phyloP scores from a whole-genome alignment of 306 rosid genomes.

The Adenanthera pavonina region DNA sequence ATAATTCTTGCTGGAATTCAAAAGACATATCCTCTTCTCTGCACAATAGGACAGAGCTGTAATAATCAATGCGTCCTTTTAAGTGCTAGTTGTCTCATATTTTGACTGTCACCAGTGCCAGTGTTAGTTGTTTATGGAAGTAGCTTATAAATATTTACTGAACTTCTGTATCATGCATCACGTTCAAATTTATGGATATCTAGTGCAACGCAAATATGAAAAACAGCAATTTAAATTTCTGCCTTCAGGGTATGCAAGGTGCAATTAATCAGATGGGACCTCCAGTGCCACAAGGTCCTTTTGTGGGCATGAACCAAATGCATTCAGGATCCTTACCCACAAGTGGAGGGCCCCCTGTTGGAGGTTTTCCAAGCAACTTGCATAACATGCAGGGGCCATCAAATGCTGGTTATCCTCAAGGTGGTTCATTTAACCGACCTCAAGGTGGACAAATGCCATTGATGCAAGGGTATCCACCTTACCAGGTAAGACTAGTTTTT shows the following conservation, averaged over 20 bases:
- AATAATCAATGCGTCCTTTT: background rate
- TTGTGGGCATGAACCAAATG: constrained; percentile 90
- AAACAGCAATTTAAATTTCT: constrained; percentile 19
- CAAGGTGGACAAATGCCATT: constrained; percentile 93
- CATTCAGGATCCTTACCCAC: constrained; percentile 81
- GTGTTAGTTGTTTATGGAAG: background rate
- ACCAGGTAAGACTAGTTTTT: constrained; percentile 65
- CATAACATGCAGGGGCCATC: constrained; percentile 91
- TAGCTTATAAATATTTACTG: constrained; percentile 1
- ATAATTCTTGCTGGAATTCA: constrained; percentile 1
- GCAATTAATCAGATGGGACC: constrained; percentile 83
- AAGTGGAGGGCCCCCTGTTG: constrained; percentile 71
- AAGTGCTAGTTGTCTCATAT: background rate
- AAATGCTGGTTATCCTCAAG: constrained; percentile 72
- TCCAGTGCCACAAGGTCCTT: constrained; percentile 84
- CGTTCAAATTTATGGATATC: constrained; percentile 22
- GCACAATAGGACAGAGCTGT: background rate
- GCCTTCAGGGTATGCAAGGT: constrained; percentile 88
- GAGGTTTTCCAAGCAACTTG: constrained; percentile 70
- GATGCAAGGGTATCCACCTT: constrained; percentile 93
- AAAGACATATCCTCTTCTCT: background rate
- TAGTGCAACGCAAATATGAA: constrained; percentile 28
- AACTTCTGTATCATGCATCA: constrained; percentile 24
- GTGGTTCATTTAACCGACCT: constrained; percentile 76
- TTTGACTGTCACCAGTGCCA: background rate